phyloP scores from a whole-genome alignment of 768 basidiomycete species.

The Tylopilus balloui region DNA sequence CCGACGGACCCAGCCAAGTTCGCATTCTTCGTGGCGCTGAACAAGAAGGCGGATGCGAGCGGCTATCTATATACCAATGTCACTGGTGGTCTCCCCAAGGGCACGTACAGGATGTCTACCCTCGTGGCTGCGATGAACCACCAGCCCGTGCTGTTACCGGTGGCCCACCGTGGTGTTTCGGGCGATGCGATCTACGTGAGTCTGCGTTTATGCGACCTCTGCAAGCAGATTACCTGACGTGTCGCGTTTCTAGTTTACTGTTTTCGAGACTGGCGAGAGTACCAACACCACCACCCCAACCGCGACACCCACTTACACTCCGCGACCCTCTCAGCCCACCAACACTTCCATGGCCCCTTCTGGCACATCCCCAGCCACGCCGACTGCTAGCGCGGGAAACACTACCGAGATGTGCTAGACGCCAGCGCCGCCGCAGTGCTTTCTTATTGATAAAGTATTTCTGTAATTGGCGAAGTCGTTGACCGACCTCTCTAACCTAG shows the following conservation, averaged over 20 bases:
- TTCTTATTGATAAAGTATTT: not conserved
- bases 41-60: conserved; percentile 36
- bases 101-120: conserved; percentile 44
- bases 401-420: conserved; percentile 2
- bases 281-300: conserved; percentile 17
- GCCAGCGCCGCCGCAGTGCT: not conserved
- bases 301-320: not conserved
- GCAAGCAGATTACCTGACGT: conserved; percentile 4
- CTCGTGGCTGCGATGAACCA: conserved; percentile 48
- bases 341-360: not conserved
- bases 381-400: not conserved
- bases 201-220: not conserved
- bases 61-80: conserved; percentile 48
- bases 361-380: too few species aligned
- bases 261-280: conserved; percentile 10
- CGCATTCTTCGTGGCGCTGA: conserved; percentile 57
- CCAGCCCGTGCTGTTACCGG: conserved; percentile 34
- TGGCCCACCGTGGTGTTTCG: conserved; percentile 39
- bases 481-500: conserved; percentile 10
- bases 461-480: conserved; percentile 8
- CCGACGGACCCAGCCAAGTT: conserved; percentile 49
- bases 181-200: conserved; percentile 42
- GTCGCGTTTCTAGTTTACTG: conserved; percentile 23
- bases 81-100: conserved; percentile 49
- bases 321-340: conserved; percentile 2